Conservation (phyloP, 1,284 basidiomycete genomes). For the Ustilago curta region DNA sequence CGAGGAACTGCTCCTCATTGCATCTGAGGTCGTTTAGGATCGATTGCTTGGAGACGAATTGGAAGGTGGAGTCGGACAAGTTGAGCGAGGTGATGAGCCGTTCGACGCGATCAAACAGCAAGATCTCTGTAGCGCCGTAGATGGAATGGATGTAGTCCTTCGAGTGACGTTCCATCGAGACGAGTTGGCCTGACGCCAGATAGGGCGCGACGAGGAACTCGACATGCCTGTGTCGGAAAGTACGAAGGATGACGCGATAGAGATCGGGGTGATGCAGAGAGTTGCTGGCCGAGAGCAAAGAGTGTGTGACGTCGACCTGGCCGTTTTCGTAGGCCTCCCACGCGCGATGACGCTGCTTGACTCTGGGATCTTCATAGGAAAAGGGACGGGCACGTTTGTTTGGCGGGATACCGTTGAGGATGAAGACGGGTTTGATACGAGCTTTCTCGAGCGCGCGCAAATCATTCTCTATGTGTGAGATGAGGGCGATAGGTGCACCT, state of each 20-base stretch:
- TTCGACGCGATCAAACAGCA: slow-evolving; percentile 87
- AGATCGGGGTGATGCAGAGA: slow-evolving; percentile 78
- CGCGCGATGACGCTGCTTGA: slow-evolving; percentile 56
- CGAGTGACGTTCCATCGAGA: slow-evolving; percentile 91
- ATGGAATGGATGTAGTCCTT: slow-evolving; percentile 96
- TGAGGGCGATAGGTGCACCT: slow-evolving; percentile 80
- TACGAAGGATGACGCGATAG: slow-evolving; percentile 88
- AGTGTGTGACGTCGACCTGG: slow-evolving; percentile 82
- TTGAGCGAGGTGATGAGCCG: slow-evolving; percentile 87
- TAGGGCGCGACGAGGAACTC: slow-evolving; percentile 98
- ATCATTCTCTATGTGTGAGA: slow-evolving; percentile 85
- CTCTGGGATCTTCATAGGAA: slow-evolving; percentile 63
- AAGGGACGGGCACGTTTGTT: slow-evolving; percentile 60
- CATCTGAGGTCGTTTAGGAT: slow-evolving; percentile 82
- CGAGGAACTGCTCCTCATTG: slow-evolving; percentile 91
- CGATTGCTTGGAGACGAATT: slow-evolving; percentile 83
- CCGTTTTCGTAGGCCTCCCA: slow-evolving; percentile 68
- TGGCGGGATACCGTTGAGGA: slow-evolving; percentile 80
- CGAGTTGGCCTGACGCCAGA: slow-evolving; percentile 88
- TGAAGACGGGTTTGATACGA: slow-evolving; percentile 95
- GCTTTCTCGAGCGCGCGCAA: slow-evolving; percentile 88
- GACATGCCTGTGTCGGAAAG: slow-evolving; percentile 93
- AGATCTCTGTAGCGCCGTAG: slow-evolving; percentile 87
- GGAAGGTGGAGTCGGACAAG: slow-evolving; percentile 73
- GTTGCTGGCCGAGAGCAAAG: slow-evolving; percentile 81